Conservation (phyloP, 2,329 filamentous ascomycete genomes). For the Aureobasidium sp. region DNA sequence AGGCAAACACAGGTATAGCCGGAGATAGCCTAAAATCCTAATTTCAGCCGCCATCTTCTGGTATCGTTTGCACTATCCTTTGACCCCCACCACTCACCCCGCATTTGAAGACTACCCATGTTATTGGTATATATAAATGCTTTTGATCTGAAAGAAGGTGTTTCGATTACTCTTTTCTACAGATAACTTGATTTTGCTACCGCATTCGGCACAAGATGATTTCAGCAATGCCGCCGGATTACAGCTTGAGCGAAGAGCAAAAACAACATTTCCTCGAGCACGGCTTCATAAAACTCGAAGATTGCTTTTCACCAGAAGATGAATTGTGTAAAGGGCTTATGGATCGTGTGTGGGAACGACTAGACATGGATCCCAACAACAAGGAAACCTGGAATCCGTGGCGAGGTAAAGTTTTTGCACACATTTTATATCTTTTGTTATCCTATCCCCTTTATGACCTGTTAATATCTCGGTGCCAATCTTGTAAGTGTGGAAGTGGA, state of each 20-base stretch:
- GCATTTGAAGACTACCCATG: neutral
- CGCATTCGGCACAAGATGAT: neutral
- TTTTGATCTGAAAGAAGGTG: too few relatives aligned
- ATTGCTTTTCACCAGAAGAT: conserved; percentile 44
- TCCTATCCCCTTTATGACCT: too few relatives aligned
- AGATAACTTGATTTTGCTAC: too few relatives aligned
- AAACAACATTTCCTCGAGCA: conserved; percentile 46
- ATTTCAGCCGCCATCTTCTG: neutral
- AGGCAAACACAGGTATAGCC: neutral
- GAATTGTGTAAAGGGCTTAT: conserved; percentile 24
- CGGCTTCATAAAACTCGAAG: conserved; percentile 46
- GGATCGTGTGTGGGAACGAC: conserved; percentile 49
- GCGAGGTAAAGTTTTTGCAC: conserved; percentile 34
- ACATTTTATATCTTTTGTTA: neutral
- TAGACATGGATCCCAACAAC: conserved; percentile 56
- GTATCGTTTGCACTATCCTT: neutral
- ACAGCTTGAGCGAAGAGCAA: conserved; percentile 35
- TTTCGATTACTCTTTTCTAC: too few relatives aligned
- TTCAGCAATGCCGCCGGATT: neutral
- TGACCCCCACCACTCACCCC: neutral
- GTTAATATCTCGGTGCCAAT: too few relatives aligned
- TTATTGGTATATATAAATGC: neutral
- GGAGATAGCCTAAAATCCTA: conserved; percentile 1
- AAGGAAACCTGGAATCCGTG: conserved; percentile 56
- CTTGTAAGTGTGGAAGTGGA: too few relatives aligned